Conservation (phyloP, 2,329 filamentous ascomycete genomes). For the Conoideocrella luteorostrata region DNA sequence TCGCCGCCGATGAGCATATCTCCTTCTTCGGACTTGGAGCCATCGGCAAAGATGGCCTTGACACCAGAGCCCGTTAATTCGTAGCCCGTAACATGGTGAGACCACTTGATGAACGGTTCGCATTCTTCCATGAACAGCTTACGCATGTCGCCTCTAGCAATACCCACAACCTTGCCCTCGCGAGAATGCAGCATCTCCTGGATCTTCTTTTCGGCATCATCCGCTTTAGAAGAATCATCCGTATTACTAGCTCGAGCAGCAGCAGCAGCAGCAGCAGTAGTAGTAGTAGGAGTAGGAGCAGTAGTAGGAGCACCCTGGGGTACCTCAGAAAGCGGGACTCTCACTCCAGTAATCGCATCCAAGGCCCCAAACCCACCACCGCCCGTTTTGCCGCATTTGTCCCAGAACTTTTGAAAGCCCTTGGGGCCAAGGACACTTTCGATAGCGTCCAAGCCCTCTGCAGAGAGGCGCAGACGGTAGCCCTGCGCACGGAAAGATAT, state of each 20-base stretch:
- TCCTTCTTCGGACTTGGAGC: constrained; percentile 51
- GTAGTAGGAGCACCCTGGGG: no score
- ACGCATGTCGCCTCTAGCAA: constrained; percentile 58
- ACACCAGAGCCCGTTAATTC: constrained; percentile 50
- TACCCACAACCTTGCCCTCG: constrained; percentile 54
- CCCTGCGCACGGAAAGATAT: constrained; percentile 53
- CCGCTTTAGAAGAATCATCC: no score
- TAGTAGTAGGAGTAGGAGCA: no score
- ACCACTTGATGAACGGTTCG: constrained; percentile 50
- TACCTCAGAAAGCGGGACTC: constrained; percentile 19
- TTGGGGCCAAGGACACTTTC: constrained; percentile 47
- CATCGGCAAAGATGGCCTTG: constrained; percentile 52
- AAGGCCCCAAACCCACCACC: constrained; percentile 44
- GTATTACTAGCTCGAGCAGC: no score
- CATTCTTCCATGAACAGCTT: constrained; percentile 49
- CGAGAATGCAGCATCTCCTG: constrained; percentile 38
- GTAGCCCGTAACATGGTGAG: constrained; percentile 50
- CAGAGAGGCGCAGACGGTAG: constrained; percentile 52
- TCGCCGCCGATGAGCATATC: constrained; percentile 56
- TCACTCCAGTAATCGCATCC: constrained; percentile 47
- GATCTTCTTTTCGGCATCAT: constrained; percentile 7
- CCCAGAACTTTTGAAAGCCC: constrained; percentile 49
- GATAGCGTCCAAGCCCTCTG: constrained; percentile 52
- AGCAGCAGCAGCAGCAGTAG: no score
- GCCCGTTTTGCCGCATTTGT: constrained; percentile 52